Percentiles rank a stretch among this genome's conserved stretches.
Evolutionary conservation across 352 stramenopile species (phyloP).

Genomic region (Stramenopiles sp.): DNA sequence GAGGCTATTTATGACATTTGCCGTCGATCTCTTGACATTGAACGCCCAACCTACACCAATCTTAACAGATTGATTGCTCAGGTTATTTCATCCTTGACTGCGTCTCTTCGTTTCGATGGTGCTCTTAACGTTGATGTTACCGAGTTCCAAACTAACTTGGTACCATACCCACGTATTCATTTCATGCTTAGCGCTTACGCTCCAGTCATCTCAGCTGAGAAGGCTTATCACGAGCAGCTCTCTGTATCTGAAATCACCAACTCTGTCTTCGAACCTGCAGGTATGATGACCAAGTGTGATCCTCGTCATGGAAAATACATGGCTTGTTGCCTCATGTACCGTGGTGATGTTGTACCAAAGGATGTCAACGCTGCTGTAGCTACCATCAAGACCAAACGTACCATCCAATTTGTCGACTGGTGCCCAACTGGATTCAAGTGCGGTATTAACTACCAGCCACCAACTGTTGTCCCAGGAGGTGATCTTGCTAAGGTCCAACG

Average conservation of each 20-base stretch:
- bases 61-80: constrained; percentile 91
- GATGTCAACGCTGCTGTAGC: constrained; percentile 79
- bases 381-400: constrained; percentile 95
- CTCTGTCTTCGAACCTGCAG: constrained; percentile 76
- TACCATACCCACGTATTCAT: constrained; percentile 92
- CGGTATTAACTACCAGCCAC: constrained; percentile 91
- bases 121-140: constrained; percentile 93
- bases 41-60: constrained; percentile 87
- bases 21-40: constrained; percentile 75
- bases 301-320: constrained; percentile 96
- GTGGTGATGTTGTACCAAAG: constrained; percentile 45
- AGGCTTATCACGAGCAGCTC: constrained; percentile 82
- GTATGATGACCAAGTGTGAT: constrained; percentile 98
- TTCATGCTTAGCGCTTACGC: constrained; percentile 95
- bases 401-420: constrained; percentile 97
- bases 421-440: constrained; percentile 94
- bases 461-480: constrained; percentile 68
- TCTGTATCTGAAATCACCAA: constrained; percentile 93
- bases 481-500: constrained; percentile 84
- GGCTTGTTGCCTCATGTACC: constrained; percentile 90
- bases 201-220: constrained; percentile 82
- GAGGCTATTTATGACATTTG: constrained; percentile 90
- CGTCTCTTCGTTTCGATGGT: constrained; percentile 86
- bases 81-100: constrained; percentile 79
- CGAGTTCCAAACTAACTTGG: constrained; percentile 97